Percentiles rank a stretch among this genome's conserved stretches.
These are phyloP conservation scores for Prunella vulgaris DNA, from an alignment of 257 asterid genomes.

Conservation along the genomic window DNA sequence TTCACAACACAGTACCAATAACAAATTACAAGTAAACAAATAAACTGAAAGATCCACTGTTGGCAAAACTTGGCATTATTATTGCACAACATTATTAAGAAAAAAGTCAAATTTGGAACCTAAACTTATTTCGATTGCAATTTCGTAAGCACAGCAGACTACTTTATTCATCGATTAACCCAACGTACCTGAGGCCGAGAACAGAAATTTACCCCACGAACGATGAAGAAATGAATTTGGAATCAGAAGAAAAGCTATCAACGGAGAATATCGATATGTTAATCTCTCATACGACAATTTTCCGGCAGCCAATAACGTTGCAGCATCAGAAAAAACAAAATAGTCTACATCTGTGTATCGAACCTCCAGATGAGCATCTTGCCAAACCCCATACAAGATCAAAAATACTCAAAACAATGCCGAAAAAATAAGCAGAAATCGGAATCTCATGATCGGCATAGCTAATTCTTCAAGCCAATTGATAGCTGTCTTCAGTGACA, in stretches of 20 bases:
- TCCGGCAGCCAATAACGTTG: conserved; percentile 68
- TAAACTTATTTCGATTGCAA: not conserved
- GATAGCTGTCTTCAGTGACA: conserved; percentile 1
- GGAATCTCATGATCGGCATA: conserved; percentile 47
- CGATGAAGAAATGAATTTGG: conserved; percentile 79
- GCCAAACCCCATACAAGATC: conserved; percentile 89
- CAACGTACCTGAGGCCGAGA: conserved; percentile 71
- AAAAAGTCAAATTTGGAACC: not conserved
- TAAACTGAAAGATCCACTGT: not conserved
- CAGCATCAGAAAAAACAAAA: conserved; percentile 90
- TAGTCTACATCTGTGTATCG: conserved; percentile 91
- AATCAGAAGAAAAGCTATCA: conserved; percentile 69
- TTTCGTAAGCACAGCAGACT: not conserved
- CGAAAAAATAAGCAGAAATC: conserved; percentile 51
- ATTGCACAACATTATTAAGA: not conserved
- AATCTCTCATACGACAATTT: conserved; percentile 83
- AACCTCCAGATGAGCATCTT: conserved; percentile 87
- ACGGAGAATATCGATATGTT: conserved; percentile 93
- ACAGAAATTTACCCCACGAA: conserved; percentile 82
- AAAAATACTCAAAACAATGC: conserved; percentile 60
- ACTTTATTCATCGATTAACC: not conserved
- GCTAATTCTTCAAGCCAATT: conserved; percentile 7
- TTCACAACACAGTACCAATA: not conserved
- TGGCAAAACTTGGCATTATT: not conserved
- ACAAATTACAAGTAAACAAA: not conserved